These are phyloP conservation scores for Aspergillus sp. DNA, from an alignment of 2,329 filamentous ascomycete genomes.

Conservation along the genomic window DNA sequence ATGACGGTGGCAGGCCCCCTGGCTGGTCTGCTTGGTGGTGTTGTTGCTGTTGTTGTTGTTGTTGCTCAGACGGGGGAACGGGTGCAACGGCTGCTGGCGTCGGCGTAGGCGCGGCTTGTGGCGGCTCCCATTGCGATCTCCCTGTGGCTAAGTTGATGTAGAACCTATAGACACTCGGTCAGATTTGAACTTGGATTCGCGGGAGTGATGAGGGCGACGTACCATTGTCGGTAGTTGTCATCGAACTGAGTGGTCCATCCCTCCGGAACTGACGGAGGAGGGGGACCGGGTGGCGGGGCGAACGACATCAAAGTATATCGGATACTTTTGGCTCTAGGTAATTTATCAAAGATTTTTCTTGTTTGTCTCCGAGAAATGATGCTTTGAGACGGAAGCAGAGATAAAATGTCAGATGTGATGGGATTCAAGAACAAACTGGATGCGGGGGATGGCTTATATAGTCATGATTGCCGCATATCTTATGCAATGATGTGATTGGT, in stretches of 20 bases:
- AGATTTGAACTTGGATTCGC: not conserved
- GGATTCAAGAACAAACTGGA: not conserved
- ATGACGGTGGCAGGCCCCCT: slow-evolving; percentile 51
- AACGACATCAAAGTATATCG: slow-evolving; percentile 37
- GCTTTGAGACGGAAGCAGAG: not conserved
- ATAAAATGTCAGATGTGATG: not conserved
- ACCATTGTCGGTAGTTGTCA: slow-evolving; percentile 86
- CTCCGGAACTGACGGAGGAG: slow-evolving; percentile 68
- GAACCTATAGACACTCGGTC: slow-evolving; percentile 63
- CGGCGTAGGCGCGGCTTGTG: slow-evolving; percentile 54
- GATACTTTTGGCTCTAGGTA: not conserved
- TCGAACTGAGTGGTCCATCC: slow-evolving; percentile 89
- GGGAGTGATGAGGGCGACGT: slow-evolving; percentile 25
- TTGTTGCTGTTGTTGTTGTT: slow-evolving; percentile 4
- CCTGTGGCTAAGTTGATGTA: slow-evolving; percentile 90
- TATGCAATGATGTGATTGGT: slow-evolving; percentile 1
- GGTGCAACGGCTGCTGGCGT: slow-evolving; percentile 1
- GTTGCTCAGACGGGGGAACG: slow-evolving; percentile 3
- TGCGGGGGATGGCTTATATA: slow-evolving; percentile 1
- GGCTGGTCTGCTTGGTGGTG: not conserved
- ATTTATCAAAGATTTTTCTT: too few species aligned
- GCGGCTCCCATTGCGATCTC: slow-evolving; percentile 87
- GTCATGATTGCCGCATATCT: slow-evolving; percentile 3
- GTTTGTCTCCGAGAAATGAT: not conserved
- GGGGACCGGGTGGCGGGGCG: slow-evolving; percentile 54